These are phyloP conservation scores for Acer saccharum DNA, from an alignment of 345 rosid species.

Conservation along the genomic window DNA sequence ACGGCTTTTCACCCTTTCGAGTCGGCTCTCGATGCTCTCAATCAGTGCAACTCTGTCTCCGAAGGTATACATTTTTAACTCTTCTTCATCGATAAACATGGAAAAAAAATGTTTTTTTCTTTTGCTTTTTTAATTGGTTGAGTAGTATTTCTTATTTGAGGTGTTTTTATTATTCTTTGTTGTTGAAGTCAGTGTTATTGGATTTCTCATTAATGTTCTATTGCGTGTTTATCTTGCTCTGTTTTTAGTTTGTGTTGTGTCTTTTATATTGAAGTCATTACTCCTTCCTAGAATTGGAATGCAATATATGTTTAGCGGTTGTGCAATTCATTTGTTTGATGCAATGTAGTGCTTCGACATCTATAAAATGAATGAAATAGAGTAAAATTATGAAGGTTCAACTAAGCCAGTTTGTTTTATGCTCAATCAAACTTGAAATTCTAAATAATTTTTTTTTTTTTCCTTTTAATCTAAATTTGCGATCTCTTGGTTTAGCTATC, in stretches of 20 bases:
- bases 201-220: neutral
- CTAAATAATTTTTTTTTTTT: neutral
- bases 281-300: neutral
- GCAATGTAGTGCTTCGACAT: neutral
- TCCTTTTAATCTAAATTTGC: neutral
- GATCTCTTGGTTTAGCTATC: neutral
- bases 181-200: neutral
- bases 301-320: neutral
- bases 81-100: neutral
- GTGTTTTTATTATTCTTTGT: neutral
- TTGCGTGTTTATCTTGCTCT: neutral
- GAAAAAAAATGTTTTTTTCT: neutral
- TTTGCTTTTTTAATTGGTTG: neutral
- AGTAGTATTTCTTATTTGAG: neutral
- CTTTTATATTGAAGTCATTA: neutral
- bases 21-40: slow-evolving; percentile 77
- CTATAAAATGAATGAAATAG: neutral
- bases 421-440: too few relatives aligned
- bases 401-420: too few relatives aligned
- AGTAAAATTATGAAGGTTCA: neutral
- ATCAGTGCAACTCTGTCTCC: slow-evolving; percentile 78
- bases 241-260: neutral
- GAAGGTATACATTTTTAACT: slow-evolving; percentile 54
- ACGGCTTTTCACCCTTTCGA: slow-evolving; percentile 62
- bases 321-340: neutral